Evolutionary conservation across 345 rosid species (phyloP).

Genomic region (Aethionema arabicum): DNA sequence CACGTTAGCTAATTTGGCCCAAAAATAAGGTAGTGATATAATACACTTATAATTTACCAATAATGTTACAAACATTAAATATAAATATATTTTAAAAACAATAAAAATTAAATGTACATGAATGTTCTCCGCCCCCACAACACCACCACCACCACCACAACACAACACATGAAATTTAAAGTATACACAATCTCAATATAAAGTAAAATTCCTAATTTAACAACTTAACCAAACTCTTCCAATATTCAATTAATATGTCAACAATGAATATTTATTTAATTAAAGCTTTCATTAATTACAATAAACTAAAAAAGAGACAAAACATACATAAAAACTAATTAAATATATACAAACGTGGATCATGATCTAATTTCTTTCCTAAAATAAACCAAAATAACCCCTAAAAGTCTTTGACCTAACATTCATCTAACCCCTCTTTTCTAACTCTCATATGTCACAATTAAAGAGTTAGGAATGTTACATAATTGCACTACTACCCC

Average conservation of each 20-base stretch:
- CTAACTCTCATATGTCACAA: constrained; percentile 30
- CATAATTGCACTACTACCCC: constrained; percentile 22
- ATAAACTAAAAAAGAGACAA: not conserved
- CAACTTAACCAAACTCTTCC: constrained; percentile 18
- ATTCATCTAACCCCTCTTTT: constrained; percentile 23
- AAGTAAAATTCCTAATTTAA: constrained; percentile 16
- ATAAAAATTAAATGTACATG: constrained; percentile 16
- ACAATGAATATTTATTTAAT: not conserved
- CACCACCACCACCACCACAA: constrained; percentile 28
- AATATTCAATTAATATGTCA: not conserved
- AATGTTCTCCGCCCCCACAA: constrained; percentile 22
- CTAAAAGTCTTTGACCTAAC: constrained; percentile 28
- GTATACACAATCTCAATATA: constrained; percentile 21
- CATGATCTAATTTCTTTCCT: constrained; percentile 21
- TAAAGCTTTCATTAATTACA: constrained; percentile 17
- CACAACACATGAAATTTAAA: constrained; percentile 22
- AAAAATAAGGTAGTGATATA: not conserved
- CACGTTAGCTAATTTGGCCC: no score
- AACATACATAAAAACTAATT: constrained; percentile 13
- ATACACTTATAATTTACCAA: not conserved
- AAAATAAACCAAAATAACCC: not conserved
- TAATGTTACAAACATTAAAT: not conserved
- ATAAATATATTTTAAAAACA: not conserved
- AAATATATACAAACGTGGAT: constrained; percentile 27
- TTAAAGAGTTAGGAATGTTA: constrained; percentile 31